A percentile compares a stretch with the other conserved stretches of the same genome.
Conservation (phyloP, 495 filamentous ascomycete species). For the Aspergillus hancockii region DNA sequence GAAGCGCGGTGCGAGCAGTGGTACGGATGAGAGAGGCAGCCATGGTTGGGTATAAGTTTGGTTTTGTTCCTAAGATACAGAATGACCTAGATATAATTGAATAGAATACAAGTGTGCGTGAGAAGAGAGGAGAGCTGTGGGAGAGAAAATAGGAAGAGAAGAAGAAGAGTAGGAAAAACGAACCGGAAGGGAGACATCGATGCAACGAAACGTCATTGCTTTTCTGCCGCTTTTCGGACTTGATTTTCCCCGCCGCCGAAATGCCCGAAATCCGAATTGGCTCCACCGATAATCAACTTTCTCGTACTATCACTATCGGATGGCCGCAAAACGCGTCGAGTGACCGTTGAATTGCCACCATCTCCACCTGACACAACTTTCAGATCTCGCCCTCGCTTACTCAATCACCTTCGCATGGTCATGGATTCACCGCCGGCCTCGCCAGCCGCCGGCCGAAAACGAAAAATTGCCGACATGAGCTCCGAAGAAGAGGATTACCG, state of each 20-base stretch:
- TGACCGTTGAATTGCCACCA: not conserved
- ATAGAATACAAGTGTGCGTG: conserved; percentile 11
- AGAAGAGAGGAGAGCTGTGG: conserved; percentile 6
- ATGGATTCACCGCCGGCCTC: conserved; percentile 38
- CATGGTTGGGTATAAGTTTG: conserved; percentile 43
- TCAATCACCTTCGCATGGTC: not conserved
- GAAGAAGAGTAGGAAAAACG: conserved; percentile 8
- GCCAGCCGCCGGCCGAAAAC: conserved; percentile 40
- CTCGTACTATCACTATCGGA: not conserved
- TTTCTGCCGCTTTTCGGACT: conserved; percentile 8
- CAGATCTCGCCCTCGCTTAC: not conserved
- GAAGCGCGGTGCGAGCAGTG: conserved; percentile 55
- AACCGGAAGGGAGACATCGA: conserved; percentile 16
- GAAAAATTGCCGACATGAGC: conserved; percentile 46
- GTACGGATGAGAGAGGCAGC: conserved; percentile 55
- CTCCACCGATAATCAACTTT: conserved; percentile 4
- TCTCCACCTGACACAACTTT: not conserved
- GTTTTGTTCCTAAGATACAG: not conserved
- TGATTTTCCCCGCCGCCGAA: conserved; percentile 24
- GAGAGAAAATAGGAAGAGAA: not conserved
- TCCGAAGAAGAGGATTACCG: conserved; percentile 42
- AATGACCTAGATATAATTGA: conserved; percentile 4
- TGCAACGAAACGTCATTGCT: conserved; percentile 8
- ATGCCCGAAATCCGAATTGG: conserved; percentile 5
- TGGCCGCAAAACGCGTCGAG: not conserved